Evolutionary conservation across 1,284 basidiomycete species (phyloP).

Genomic region (Bondarzewia mesenterica): DNA sequence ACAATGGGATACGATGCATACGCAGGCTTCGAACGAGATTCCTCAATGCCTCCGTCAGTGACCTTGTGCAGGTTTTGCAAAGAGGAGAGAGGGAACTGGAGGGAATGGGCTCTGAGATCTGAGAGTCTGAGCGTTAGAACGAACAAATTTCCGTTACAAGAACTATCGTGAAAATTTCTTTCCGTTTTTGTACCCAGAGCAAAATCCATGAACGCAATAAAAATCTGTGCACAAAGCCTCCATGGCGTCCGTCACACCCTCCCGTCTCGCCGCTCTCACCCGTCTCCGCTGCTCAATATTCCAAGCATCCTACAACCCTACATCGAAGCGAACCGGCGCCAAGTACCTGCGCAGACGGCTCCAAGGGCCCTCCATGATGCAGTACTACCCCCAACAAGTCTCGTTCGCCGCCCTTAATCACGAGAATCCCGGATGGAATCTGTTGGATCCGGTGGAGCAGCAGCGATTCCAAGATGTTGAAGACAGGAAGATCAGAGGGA

Average conservation of each 20-base stretch:
- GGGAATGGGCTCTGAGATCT: too few relatives aligned
- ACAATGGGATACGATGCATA: not conserved
- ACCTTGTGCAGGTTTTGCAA: not conserved
- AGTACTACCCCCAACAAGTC: slow-evolving; percentile 64
- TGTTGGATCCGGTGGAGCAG: slow-evolving; percentile 57
- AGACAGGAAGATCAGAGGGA: slow-evolving; percentile 64
- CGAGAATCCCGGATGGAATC: slow-evolving; percentile 45
- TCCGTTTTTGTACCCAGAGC: too few relatives aligned
- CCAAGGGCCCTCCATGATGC: slow-evolving; percentile 69
- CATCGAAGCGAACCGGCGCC: slow-evolving; percentile 68
- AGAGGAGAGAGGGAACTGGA: not conserved
- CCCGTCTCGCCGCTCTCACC: slow-evolving; percentile 44
- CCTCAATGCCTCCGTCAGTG: not conserved
- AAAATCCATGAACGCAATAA: too few relatives aligned
- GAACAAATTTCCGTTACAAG: too few relatives aligned
- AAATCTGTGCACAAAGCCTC: slow-evolving; percentile 25
- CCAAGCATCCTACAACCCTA: slow-evolving; percentile 79
- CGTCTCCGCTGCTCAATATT: slow-evolving; percentile 67
- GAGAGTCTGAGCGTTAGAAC: too few relatives aligned
- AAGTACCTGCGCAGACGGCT: slow-evolving; percentile 77
- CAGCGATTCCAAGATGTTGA: slow-evolving; percentile 61
- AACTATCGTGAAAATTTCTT: too few relatives aligned
- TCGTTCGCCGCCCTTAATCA: slow-evolving; percentile 43
- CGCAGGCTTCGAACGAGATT: not conserved
- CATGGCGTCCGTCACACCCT: slow-evolving; percentile 21